phyloP scores from a whole-genome alignment of 805 yeast genomes.

The Candida jianshihensis region DNA sequence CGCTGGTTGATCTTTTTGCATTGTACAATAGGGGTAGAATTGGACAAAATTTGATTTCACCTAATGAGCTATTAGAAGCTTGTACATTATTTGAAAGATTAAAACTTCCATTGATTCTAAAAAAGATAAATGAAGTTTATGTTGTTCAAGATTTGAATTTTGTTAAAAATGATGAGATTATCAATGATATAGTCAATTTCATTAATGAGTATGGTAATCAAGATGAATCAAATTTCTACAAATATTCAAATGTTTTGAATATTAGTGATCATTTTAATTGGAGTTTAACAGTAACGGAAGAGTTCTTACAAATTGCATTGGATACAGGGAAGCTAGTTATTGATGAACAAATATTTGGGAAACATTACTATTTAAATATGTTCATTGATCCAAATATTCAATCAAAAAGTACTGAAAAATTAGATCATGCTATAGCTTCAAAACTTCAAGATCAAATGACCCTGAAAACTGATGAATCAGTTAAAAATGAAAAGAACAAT shows the following conservation, averaged over 20 bases:
- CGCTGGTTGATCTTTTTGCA: slow-evolving; percentile 57
- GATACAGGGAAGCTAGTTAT: slow-evolving; percentile 49
- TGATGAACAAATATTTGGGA: slow-evolving; percentile 64
- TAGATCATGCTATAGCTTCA: no score
- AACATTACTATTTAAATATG: slow-evolving; percentile 51
- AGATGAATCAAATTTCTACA: slow-evolving; percentile 19
- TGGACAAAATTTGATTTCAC: slow-evolving; percentile 60
- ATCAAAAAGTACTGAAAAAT: no score
- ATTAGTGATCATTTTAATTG: slow-evolving; percentile 40
- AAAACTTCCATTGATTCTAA: slow-evolving; percentile 47
- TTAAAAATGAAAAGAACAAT: no score
- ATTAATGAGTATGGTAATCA: slow-evolving; percentile 25
- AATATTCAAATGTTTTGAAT: slow-evolving; percentile 19
- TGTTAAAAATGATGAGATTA: slow-evolving; percentile 26
- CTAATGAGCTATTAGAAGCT: slow-evolving; percentile 60
- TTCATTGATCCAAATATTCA: slow-evolving; percentile 2
- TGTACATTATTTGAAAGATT: slow-evolving; percentile 49
- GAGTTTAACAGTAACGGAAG: slow-evolving; percentile 59
- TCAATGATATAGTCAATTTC: slow-evolving; percentile 20
- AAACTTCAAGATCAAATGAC: no score
- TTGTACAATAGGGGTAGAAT: slow-evolving; percentile 59
- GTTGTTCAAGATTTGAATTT: slow-evolving; percentile 36
- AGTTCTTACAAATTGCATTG: slow-evolving; percentile 57
- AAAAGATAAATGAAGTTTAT: slow-evolving; percentile 29
- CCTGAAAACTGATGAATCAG: no score